These are phyloP conservation scores for Blastomyces silverae DNA, from an alignment of 2,329 filamentous ascomycete genomes.

Conservation along the genomic window DNA sequence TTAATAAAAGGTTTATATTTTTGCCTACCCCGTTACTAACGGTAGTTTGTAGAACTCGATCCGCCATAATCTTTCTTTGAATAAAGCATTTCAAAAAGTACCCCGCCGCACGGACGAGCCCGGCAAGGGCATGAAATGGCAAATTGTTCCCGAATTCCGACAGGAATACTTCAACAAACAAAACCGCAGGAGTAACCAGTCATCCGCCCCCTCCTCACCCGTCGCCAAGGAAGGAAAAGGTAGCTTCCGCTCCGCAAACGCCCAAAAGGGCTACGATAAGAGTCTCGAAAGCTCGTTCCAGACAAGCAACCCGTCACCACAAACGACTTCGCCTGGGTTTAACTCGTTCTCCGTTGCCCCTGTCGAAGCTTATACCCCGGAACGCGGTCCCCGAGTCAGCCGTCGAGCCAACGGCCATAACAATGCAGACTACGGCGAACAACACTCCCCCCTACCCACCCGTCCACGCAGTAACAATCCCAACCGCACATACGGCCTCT, in stretches of 20 bases:
- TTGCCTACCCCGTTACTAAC: slow-evolving; percentile 4
- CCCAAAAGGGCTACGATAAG: slow-evolving; percentile 20
- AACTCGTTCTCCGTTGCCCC: slow-evolving; percentile 39
- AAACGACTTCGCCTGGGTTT: slow-evolving; percentile 37
- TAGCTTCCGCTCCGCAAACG: slow-evolving; percentile 33
- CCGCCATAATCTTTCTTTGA: slow-evolving; percentile 88
- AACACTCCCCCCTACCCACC: slow-evolving; percentile 39
- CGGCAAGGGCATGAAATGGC: slow-evolving; percentile 99
- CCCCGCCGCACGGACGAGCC: slow-evolving; percentile 89
- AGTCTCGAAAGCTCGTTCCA: slow-evolving; percentile 36
- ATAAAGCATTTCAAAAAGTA: slow-evolving; percentile 90
- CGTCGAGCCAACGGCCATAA: slow-evolving; percentile 23
- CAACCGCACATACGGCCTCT: slow-evolving; percentile 36
- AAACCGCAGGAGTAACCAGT: slow-evolving; percentile 41
- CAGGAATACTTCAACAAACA: slow-evolving; percentile 79
- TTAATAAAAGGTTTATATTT: not conserved
- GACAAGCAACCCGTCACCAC: slow-evolving; percentile 35
- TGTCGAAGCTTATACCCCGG: slow-evolving; percentile 44
- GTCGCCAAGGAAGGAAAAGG: slow-evolving; percentile 38
- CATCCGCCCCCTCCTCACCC: slow-evolving; percentile 43
- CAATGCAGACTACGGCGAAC: slow-evolving; percentile 36
- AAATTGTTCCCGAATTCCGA: slow-evolving; percentile 73
- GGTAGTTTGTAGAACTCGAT: slow-evolving; percentile 68
- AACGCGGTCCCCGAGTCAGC: slow-evolving; percentile 38
- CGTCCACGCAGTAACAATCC: slow-evolving; percentile 25